phyloP scores from a whole-genome alignment of 2,329 filamentous ascomycete genomes.

The Pyricularia sp. region DNA sequence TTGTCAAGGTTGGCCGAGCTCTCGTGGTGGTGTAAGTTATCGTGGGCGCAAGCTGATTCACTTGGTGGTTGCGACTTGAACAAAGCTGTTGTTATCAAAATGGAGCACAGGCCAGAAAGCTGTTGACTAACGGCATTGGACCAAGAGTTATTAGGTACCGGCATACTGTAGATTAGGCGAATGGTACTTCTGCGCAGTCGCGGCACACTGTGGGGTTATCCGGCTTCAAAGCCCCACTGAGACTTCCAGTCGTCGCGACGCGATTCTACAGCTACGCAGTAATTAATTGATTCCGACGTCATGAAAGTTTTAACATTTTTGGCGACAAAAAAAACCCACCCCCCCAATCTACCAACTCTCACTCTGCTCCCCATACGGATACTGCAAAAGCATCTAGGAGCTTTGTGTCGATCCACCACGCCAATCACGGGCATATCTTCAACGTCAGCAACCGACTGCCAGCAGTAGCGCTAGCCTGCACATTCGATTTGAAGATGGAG shows the following conservation, averaged over 20 bases:
- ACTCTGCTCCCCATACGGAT: background rate
- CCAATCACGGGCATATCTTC: background rate
- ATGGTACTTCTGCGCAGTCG: background rate
- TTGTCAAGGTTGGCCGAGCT: background rate
- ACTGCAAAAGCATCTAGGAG: background rate
- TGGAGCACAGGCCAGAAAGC: background rate
- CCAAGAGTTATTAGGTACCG: background rate
- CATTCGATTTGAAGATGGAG: slow-evolving; percentile 47
- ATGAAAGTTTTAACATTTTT: background rate
- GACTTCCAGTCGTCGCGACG: background rate
- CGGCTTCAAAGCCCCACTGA: background rate
- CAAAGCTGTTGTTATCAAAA: background rate
- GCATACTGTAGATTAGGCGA: background rate
- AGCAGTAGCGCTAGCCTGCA: background rate
- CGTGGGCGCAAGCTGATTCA: background rate
- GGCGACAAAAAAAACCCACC: background rate
- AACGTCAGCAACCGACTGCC: background rate
- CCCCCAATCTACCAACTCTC: background rate
- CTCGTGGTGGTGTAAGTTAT: background rate
- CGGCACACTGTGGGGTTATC: background rate
- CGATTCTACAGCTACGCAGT: background rate
- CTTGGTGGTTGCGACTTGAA: background rate
- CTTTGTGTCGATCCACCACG: background rate
- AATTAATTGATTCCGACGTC: background rate
- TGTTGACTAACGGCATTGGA: background rate